Conservation (phyloP, 2,329 filamentous ascomycete genomes). For the Xylariaceae sp. region DNA sequence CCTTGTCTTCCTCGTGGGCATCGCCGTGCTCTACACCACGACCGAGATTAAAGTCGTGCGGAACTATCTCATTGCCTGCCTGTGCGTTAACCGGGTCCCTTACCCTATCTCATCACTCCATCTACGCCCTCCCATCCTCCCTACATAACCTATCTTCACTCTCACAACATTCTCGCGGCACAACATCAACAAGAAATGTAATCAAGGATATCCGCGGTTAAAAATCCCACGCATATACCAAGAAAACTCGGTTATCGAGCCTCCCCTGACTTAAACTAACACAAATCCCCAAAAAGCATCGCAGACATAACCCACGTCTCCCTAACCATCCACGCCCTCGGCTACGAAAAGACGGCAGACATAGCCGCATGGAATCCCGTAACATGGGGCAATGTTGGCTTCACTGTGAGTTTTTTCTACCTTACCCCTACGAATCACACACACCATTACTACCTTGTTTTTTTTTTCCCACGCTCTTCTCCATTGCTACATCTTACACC, state of each 20-base stretch:
- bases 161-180: background rate
- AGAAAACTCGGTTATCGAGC: background rate
- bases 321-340: constrained; percentile 55
- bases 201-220: too few species aligned
- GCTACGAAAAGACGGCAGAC: constrained; percentile 48
- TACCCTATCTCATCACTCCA: constrained; percentile 21
- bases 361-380: constrained; percentile 60
- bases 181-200: too few species aligned
- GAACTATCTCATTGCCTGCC: constrained; percentile 61
- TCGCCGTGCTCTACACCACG: constrained; percentile 59
- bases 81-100: constrained; percentile 32
- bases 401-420: constrained; percentile 45
- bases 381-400: constrained; percentile 68
- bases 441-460: background rate
- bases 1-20: constrained; percentile 57
- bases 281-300: constrained; percentile 29
- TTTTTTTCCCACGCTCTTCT: background rate
- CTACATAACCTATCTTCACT: background rate
- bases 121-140: background rate
- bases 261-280: background rate
- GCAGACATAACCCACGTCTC: constrained; percentile 65
- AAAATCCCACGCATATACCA: background rate
- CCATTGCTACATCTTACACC: background rate
- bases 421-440: background rate
- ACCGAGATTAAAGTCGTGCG: constrained; percentile 60